Evolutionary conservation across 2,329 filamentous ascomycete species (phyloP).

Genomic region (Trichoderma atroviride): DNA sequence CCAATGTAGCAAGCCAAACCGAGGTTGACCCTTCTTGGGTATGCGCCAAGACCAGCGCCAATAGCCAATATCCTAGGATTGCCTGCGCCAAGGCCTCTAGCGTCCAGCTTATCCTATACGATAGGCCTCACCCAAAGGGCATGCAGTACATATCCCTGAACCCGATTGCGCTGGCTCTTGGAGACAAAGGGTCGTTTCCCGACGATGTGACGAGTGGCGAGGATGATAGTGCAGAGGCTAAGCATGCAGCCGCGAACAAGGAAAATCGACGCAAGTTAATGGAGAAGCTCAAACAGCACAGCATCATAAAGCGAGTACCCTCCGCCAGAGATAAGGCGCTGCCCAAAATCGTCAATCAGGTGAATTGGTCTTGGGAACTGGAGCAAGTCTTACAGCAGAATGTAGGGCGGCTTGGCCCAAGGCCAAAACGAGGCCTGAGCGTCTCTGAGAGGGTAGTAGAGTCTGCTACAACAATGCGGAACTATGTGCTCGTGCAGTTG

Average conservation of each 20-base stretch:
- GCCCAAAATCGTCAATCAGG: slow-evolving; percentile 81
- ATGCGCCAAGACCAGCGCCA: slow-evolving; percentile 58
- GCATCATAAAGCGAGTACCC: slow-evolving; percentile 72
- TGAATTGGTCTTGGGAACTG: slow-evolving; percentile 94
- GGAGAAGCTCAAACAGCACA: slow-evolving; percentile 86
- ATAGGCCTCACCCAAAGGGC: slow-evolving; percentile 77
- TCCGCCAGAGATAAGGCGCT: slow-evolving; percentile 84
- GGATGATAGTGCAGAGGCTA: slow-evolving; percentile 70
- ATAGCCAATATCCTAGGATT: slow-evolving; percentile 66
- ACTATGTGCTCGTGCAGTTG: slow-evolving; percentile 68
- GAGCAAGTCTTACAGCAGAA: slow-evolving; percentile 86
- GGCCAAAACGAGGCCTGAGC: slow-evolving; percentile 82
- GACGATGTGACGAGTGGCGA: slow-evolving; percentile 32
- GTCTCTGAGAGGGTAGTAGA: slow-evolving; percentile 94
- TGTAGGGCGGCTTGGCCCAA: slow-evolving; percentile 77
- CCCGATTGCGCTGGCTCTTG: slow-evolving; percentile 85
- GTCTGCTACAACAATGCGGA: slow-evolving; percentile 84
- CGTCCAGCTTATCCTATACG: slow-evolving; percentile 86
- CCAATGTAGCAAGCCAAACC: slow-evolving; percentile 63
- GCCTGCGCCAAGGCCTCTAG: slow-evolving; percentile 71
- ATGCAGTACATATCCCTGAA: slow-evolving; percentile 97
- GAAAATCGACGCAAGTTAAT: slow-evolving; percentile 68
- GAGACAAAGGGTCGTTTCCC: slow-evolving; percentile 62
- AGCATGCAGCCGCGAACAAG: slow-evolving; percentile 60
- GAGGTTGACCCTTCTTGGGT: slow-evolving; percentile 69